Evolutionary conservation across 192 early-diverging fungal genomes (phyloP).

Genomic region (Coemansia asiatica): DNA sequence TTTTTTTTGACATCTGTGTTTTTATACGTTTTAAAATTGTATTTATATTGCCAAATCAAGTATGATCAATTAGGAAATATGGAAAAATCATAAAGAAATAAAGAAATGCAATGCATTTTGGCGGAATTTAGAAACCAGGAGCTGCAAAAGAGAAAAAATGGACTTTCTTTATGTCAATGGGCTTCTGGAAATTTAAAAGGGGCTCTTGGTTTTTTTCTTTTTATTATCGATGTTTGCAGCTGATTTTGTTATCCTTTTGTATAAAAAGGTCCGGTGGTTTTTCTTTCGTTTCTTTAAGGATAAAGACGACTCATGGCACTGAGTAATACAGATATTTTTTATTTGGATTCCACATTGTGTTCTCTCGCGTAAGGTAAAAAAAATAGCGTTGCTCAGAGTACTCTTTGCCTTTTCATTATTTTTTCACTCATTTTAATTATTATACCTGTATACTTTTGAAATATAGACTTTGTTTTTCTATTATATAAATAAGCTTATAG

Average conservation of each 20-base stretch:
- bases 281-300: slow-evolving; percentile 17
- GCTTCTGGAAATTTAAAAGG: not conserved
- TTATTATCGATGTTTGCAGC: not conserved
- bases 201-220: slow-evolving; percentile 3
- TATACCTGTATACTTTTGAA: slow-evolving; percentile 3
- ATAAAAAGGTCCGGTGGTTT: slow-evolving; percentile 10
- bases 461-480: not conserved
- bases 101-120: not conserved
- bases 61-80: no score
- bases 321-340: not conserved
- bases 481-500: not conserved
- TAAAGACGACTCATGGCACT: not conserved
- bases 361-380: not conserved
- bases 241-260: slow-evolving; percentile 9
- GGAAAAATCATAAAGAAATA: not conserved
- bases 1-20: no score
- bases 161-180: not conserved
- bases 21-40: no score
- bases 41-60: no score
- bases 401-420: not conserved
- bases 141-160: not conserved
- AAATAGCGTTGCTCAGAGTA: not conserved
- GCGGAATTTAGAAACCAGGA: not conserved
- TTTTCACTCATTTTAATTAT: slow-evolving; percentile 2
- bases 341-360: not conserved